phyloP scores from a whole-genome alignment of 228 moss, liverwort and hornwort species.

The Sphagnum fallax region DNA sequence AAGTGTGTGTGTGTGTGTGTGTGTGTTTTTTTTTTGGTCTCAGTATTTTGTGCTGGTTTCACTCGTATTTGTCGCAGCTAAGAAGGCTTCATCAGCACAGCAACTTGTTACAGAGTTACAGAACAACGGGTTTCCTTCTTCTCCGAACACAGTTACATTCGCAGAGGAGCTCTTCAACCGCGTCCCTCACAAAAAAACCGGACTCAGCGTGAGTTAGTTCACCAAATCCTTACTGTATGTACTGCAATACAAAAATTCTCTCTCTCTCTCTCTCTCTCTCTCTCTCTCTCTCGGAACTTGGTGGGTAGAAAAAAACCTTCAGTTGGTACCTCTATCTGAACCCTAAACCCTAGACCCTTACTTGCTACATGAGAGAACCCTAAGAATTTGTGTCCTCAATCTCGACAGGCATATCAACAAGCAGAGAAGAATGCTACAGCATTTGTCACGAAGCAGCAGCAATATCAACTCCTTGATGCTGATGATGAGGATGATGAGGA shows the following conservation, averaged over 20 bases:
- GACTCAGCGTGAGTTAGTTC: constrained; percentile 35
- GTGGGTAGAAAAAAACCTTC: not conserved
- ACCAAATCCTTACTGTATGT: not conserved
- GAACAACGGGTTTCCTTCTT: constrained; percentile 40
- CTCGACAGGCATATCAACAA: constrained; percentile 53
- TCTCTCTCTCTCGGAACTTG: no score
- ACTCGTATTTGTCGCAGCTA: constrained; percentile 23
- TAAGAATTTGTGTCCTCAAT: no score
- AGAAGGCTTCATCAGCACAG: constrained; percentile 41
- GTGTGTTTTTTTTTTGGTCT: no score
- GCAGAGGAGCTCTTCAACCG: constrained; percentile 58
- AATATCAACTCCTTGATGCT: constrained; percentile 72
- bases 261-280: not conserved
- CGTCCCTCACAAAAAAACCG: constrained; percentile 43
- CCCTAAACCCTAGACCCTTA: not conserved
- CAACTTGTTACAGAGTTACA: constrained; percentile 41
- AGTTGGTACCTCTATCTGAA: not conserved
- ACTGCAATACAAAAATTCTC: not conserved
- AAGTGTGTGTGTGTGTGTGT: no score
- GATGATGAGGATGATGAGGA: constrained; percentile 77
- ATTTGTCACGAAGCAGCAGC: constrained; percentile 61
- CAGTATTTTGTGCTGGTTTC: not conserved
- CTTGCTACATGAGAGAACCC: no score
- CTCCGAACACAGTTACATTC: constrained; percentile 44
- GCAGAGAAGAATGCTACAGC: constrained; percentile 78